Evolutionary conservation across 2,329 filamentous ascomycete genomes (phyloP), one percentile per base, ranked within the genome.

Genomic region (Zopfia rhizophila): DNA sequence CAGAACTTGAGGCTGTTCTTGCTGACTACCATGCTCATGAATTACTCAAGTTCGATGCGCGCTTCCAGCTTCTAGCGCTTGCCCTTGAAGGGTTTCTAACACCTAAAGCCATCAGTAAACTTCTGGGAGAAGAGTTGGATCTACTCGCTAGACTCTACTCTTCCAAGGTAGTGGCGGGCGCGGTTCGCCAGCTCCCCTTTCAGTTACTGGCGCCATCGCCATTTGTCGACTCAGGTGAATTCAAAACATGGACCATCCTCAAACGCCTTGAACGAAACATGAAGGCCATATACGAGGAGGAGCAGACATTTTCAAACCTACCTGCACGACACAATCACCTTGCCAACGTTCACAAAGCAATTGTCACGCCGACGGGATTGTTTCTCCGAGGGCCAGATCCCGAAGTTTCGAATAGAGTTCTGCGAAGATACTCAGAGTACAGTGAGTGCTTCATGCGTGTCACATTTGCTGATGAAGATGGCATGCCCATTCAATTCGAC

Each of bases 401-500:
- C 1, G 88, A 90, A 62, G 82, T 81, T 5, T 86, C 83, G 13
- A 70, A 70, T 29, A 61, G 66, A 24, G 52, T 70, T 4, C 53
- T 70, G 8, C 58, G 65, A 16, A 61, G 55, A 24, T 69, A 63
- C 27, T 32, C 46, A 6, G 28, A 53, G 8, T 31, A 66, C 19
- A 49, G 53, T 1, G 60, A 68, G 8, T 58, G 55, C 37, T 70
- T 70, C 53, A 55, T 70, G 44, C 81, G 90, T 0, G 87, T 92
- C 0, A 80, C 84, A 5, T 91, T 94, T 57, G 79, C 79, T 21
- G 90, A 94, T 33, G 90, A 95, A 63, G 82, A 89, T 58, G 87
- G 87, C 0, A 77, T 84, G 17, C 79, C 82, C 13, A 63, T 94
- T 0, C 76, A 74, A 13, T 85, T 83, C 63, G 85, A 85, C 45